Base-by-base conservation (phyloP, 345 rosid genomes). In the Lumnitzera racemosa region DNA sequence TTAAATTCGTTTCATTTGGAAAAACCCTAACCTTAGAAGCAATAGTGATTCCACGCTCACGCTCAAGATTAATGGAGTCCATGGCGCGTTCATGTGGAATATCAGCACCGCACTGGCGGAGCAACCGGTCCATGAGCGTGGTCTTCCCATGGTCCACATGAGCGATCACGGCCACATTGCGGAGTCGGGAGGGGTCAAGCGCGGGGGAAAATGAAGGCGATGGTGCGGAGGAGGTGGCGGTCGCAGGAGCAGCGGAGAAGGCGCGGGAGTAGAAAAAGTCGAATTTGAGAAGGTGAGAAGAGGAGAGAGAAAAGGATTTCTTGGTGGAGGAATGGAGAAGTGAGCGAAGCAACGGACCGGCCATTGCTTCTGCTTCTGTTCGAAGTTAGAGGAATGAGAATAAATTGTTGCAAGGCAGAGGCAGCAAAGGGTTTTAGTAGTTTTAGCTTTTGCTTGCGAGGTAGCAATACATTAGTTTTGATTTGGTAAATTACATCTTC, bases 121-220 rank as follows among this genome's bases (percentile, higher is more conserved):
- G 88, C 57, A 94, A 70, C 50, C 99, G 74, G 83, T 94, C 99
- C 99, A 90, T 94, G 27, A 94, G 87, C 8, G 99, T 94, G 2
- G 99, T 94, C 82, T 94, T 90, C 14, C 99, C 99, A 23, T 94
- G 97, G 78, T 94, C 99, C 51, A 94, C 99, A 61, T 90, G 99
- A 23, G 99, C 99, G 11, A 94, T 94, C 16, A 94, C 99, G 0
- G 99, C 97, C 24, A 94, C 97, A 77, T 94, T 94, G 31, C 99
- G 75, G 23, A 94, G 81, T 46, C 96, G 78, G 64, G 63, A 51
- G 0, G 96, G 99, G 48, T 94, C 96, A 41, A 86, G 67, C 15
- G 83, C 78, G 36, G 78, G 67, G 55, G 57, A 58, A 41, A 84
- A 66, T 14, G 83, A 79, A 27, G 78, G 65, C 55, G 57, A 58